A percentile compares a stretch with the other conserved stretches of the same genome.
phyloP scores from a whole-genome alignment of 129 eudicot genomes.

The Glebionis coronaria region DNA sequence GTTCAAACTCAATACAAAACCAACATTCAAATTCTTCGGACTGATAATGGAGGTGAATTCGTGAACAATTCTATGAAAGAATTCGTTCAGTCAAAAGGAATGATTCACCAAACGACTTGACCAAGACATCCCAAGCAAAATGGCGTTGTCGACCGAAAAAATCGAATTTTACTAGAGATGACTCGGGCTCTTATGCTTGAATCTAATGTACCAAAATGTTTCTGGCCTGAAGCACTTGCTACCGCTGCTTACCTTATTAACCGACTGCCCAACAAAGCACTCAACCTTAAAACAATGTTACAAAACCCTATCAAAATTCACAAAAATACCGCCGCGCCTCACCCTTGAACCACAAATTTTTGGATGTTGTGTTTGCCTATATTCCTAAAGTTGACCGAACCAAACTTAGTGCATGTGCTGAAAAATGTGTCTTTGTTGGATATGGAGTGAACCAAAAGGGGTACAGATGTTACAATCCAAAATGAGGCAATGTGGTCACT shows the following conservation, averaged over 20 bases:
- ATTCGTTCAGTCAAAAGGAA: neutral
- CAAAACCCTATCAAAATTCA: neutral
- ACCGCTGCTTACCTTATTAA: too few species aligned
- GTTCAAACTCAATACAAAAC: neutral
- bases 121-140: conserved; percentile 16
- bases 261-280: neutral
- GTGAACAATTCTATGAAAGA: neutral
- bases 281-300: neutral
- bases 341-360: neutral
- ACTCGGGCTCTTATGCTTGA: conserved; percentile 2
- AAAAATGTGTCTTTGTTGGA: neutral
- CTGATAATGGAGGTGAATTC: conserved; percentile 20
- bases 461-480: conserved; percentile 2
- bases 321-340: neutral
- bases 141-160: conserved; percentile 10
- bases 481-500: neutral
- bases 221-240: conserved; percentile 5
- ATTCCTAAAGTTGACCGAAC: neutral
- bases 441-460: conserved; percentile 5
- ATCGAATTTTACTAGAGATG: neutral
- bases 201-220: neutral
- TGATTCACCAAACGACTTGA: conserved; percentile 18
- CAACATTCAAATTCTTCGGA: neutral
- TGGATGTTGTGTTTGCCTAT: conserved; percentile 5
- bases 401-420: too few species aligned